phyloP scores from a whole-genome alignment of 352 stramenopile species.

The Thraustochytrium striatum region DNA sequence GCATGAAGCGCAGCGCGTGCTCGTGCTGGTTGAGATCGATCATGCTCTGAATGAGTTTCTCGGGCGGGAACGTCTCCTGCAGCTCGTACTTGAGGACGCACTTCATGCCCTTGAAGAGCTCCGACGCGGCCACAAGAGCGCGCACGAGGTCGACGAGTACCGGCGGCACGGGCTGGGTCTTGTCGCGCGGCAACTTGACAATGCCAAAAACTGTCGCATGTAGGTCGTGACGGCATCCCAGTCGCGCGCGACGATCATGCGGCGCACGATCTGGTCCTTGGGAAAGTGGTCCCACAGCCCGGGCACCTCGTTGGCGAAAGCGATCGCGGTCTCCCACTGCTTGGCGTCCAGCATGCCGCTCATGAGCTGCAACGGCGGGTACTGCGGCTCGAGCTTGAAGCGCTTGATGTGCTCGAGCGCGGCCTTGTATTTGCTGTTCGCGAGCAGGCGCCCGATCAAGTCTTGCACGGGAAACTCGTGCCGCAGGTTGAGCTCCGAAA shows the following conservation, averaged over 20 bases:
- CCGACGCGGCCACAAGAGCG: neutral
- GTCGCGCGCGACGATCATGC: conserved; percentile 28
- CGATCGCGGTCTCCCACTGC: conserved; percentile 36
- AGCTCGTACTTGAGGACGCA: conserved; percentile 20
- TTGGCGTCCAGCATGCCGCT: conserved; percentile 46
- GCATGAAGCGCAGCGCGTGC: conserved; percentile 38
- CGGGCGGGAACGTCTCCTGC: conserved; percentile 10
- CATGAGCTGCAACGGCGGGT: conserved; percentile 33
- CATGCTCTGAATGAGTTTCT: conserved; percentile 41
- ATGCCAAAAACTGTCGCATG: conserved; percentile 28
- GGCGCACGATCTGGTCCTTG: conserved; percentile 34
- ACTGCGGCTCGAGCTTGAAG: conserved; percentile 33
- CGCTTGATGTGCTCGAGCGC: conserved; percentile 42
- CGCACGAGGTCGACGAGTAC: conserved; percentile 24
- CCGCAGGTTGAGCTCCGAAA: conserved; percentile 31
- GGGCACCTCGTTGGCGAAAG: conserved; percentile 40
- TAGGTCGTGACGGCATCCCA: conserved; percentile 18
- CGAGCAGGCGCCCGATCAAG: conserved; percentile 25
- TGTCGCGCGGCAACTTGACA: neutral
- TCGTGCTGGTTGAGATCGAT: conserved; percentile 44
- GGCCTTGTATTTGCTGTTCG: conserved; percentile 27
- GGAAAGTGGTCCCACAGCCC: conserved; percentile 35
- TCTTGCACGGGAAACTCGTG: conserved; percentile 36
- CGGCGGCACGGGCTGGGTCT: neutral
- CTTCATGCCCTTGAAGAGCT: conserved; percentile 26